Conservation (phyloP, 768 basidiomycete genomes). For the Goffeauzyma gilvescens region DNA sequence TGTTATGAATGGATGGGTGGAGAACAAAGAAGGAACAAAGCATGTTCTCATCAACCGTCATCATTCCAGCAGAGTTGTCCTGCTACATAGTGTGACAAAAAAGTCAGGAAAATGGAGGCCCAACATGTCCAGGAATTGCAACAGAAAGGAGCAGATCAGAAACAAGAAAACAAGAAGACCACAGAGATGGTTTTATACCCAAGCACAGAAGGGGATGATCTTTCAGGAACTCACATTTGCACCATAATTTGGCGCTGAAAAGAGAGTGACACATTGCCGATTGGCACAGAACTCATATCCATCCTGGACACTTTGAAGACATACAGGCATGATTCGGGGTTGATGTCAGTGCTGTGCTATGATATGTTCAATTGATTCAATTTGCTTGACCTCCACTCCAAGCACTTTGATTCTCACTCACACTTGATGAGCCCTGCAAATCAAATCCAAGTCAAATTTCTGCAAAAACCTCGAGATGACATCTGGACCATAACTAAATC, state of each 20-base stretch:
- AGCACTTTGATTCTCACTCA: no score
- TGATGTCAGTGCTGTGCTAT: no score
- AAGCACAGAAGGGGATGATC: no score
- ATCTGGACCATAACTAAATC: conserved; percentile 13
- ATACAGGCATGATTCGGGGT: no score
- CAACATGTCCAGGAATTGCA: no score
- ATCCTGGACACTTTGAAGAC: no score
- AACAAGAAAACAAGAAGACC: not conserved
- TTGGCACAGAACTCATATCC: conserved; percentile 18
- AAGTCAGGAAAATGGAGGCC: no score
- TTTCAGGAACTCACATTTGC: conserved; percentile 7
- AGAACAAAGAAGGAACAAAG: conserved; percentile 7
- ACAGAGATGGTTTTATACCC: no score
- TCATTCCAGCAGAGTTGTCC: conserved; percentile 12
- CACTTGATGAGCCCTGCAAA: conserved; percentile 8
- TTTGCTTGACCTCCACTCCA: no score
- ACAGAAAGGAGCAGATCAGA: not conserved
- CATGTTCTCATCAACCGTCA: conserved; percentile 7
- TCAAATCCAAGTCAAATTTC: conserved; percentile 13
- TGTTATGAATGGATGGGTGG: no score
- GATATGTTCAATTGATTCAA: no score
- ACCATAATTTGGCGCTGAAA: conserved; percentile 15
- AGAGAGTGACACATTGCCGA: conserved; percentile 15
- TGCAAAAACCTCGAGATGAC: conserved; percentile 15
- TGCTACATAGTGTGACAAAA: not conserved